Evolutionary conservation across 1,284 basidiomycete species (phyloP).

Genomic region (Neolentinus lepideus): DNA sequence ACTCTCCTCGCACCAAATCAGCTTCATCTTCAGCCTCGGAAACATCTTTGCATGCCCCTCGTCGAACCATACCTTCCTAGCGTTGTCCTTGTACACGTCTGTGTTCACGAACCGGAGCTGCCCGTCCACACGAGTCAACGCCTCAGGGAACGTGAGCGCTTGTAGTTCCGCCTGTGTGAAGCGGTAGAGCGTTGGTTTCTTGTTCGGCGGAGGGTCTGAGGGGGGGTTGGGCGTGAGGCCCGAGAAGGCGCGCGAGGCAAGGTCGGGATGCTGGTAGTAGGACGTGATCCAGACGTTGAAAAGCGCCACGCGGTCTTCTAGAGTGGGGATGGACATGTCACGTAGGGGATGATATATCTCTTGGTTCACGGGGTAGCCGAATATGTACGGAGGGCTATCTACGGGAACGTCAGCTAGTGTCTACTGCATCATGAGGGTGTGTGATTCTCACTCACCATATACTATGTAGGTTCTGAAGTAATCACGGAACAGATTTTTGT

Average conservation of each 20-base stretch:
- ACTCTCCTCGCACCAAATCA: constrained; percentile 14
- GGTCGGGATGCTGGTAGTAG: constrained; percentile 13
- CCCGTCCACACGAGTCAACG: constrained; percentile 9
- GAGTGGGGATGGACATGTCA: constrained; percentile 10
- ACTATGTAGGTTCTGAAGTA: constrained; percentile 18
- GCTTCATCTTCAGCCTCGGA: constrained; percentile 10
- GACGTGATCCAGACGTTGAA: constrained; percentile 16
- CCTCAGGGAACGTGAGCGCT: constrained; percentile 9
- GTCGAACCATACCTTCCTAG: constrained; percentile 9
- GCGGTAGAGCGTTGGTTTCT: constrained; percentile 8
- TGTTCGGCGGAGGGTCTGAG: constrained; percentile 5
- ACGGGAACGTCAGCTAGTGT: neutral
- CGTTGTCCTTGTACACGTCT: constrained; percentile 7
- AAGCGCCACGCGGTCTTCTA: constrained; percentile 8
- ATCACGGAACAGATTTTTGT: constrained; percentile 8
- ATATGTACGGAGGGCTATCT: constrained; percentile 11
- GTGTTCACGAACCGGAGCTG: constrained; percentile 9
- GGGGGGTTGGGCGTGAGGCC: constrained; percentile 4
- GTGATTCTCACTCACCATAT: constrained; percentile 14
- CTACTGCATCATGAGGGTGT: neutral
- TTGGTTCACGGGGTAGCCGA: constrained; percentile 8
- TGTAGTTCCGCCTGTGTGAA: constrained; percentile 5
- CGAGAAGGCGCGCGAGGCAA: constrained; percentile 6
- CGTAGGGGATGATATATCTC: constrained; percentile 12
- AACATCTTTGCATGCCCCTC: constrained; percentile 5